phyloP scores from a whole-genome alignment of 495 filamentous ascomycete species.

The Neurospora pannonica region DNA sequence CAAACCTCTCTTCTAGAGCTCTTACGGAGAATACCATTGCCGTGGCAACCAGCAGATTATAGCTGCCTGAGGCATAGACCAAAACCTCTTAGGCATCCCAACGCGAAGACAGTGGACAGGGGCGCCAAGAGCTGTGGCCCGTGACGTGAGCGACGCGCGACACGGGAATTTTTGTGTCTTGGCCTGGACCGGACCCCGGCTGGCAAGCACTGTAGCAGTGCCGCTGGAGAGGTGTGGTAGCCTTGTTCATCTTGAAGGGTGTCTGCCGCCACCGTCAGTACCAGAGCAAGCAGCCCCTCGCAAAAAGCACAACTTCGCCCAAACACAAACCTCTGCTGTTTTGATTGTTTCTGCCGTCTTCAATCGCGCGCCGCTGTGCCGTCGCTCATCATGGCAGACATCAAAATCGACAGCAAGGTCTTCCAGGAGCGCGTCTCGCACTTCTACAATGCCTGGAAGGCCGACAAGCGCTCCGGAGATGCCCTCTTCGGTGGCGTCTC shows the following conservation, averaged over 20 bases:
- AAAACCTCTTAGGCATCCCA: conserved; percentile 7
- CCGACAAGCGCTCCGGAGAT: conserved; percentile 77
- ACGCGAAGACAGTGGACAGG: not conserved
- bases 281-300: not conserved
- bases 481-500: conserved; percentile 72
- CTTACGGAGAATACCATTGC: not conserved
- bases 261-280: conserved; percentile 5
- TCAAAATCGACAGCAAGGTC: conserved; percentile 82
- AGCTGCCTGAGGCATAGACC: conserved; percentile 2
- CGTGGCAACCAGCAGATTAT: not conserved
- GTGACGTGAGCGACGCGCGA: conserved; percentile 2
- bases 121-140: not conserved
- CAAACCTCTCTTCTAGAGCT: not conserved
- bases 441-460: conserved; percentile 86
- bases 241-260: not conserved
- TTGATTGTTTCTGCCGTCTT: conserved; percentile 14
- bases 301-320: conserved; percentile 5
- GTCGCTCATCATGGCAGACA: conserved; percentile 45
- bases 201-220: not conserved
- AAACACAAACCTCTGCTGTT: conserved; percentile 7
- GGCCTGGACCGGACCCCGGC: not conserved
- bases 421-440: conserved; percentile 88
- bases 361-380: conserved; percentile 15
- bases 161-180: conserved; percentile 3
- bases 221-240: not conserved